phyloP scores from a whole-genome alignment of 768 basidiomycete genomes.

The Grammothele lineata region DNA sequence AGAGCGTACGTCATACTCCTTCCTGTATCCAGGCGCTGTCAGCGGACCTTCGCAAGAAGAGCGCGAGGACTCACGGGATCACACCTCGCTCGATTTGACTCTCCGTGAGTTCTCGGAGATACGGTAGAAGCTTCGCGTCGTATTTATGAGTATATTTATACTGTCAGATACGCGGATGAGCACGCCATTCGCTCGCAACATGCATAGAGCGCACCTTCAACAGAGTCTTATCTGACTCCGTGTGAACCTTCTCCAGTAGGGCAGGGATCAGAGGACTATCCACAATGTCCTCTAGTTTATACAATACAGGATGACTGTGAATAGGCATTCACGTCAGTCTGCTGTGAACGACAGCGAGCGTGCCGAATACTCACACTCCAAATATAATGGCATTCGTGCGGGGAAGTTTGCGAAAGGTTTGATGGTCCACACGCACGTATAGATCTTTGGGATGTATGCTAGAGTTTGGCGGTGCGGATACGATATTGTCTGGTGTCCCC shows the following conservation, averaged over 20 bases:
- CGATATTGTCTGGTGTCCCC: constrained; percentile 25
- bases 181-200: too few relatives aligned
- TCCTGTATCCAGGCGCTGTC: background rate
- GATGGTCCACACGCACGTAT: constrained; percentile 31
- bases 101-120: constrained; percentile 27
- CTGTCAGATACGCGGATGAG: constrained; percentile 5
- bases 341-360: background rate
- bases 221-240: constrained; percentile 20
- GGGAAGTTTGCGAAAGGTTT: constrained; percentile 36
- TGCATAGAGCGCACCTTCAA: constrained; percentile 30
- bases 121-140: constrained; percentile 26
- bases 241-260: constrained; percentile 30
- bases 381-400: constrained; percentile 30
- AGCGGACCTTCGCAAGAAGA: background rate
- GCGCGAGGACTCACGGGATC: constrained; percentile 22
- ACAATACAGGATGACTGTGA: constrained; percentile 28
- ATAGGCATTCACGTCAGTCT: background rate
- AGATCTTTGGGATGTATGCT: constrained; percentile 27
- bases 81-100: constrained; percentile 29
- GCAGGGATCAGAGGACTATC: constrained; percentile 31
- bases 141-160: constrained; percentile 26
- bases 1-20: constrained; percentile 7
- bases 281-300: constrained; percentile 27
- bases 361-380: constrained; percentile 21
- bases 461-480: constrained; percentile 6